A percentile compares a stretch with the other conserved stretches of the same genome.
These are phyloP conservation scores for Trypanosoma melophagium DNA, from an alignment of 208 protist species.

Conservation along the genomic window DNA sequence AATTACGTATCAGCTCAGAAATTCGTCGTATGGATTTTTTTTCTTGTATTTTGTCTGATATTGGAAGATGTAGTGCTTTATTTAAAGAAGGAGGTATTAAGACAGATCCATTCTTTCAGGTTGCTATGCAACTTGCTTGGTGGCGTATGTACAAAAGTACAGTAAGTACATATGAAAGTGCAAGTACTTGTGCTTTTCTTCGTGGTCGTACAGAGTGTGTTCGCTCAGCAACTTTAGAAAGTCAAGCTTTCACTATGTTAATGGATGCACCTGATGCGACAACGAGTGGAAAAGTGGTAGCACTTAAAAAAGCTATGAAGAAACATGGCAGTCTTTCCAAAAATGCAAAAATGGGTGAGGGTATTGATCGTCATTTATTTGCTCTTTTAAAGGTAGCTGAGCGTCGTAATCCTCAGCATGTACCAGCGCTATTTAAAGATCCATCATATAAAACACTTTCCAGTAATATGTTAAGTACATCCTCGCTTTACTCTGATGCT, in stretches of 20 bases:
- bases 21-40: constrained; percentile 49
- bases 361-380: constrained; percentile 67
- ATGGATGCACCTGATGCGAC: constrained; percentile 29
- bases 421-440: constrained; percentile 45
- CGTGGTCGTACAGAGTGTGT: constrained; percentile 68
- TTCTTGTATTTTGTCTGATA: constrained; percentile 35
- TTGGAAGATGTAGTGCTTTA: constrained; percentile 6
- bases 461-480: constrained; percentile 39
- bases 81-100: constrained; percentile 10
- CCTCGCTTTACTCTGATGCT: constrained; percentile 32
- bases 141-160: constrained; percentile 71
- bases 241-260: constrained; percentile 51
- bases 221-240: constrained; percentile 47
- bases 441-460: constrained; percentile 33
- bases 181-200: constrained; percentile 59
- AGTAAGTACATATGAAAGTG: constrained; percentile 46
- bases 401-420: constrained; percentile 31
- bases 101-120: constrained; percentile 49
- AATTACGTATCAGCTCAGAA: constrained; percentile 32
- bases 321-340: constrained; percentile 33
- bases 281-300: constrained; percentile 26
- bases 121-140: constrained; percentile 76
- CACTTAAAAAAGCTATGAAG: constrained; percentile 34
- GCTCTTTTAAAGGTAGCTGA: constrained; percentile 42
- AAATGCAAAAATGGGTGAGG: constrained; percentile 39